These are phyloP conservation scores for Rhizopogon sp. DNA, from an alignment of 768 basidiomycete genomes.

Conservation along the genomic window DNA sequence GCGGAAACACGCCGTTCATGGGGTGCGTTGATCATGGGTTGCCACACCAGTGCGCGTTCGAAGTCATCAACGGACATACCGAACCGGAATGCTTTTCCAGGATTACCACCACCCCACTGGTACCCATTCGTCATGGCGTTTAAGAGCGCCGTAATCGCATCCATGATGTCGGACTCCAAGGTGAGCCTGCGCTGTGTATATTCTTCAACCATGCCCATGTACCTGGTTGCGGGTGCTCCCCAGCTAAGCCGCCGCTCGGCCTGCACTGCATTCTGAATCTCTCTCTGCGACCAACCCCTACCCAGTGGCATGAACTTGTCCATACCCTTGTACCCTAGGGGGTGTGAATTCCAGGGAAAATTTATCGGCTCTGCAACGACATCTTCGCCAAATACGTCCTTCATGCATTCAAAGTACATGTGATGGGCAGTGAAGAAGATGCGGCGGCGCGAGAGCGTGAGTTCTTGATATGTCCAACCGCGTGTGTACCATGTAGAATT, in stretches of 20 bases:
- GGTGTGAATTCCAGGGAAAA: background rate
- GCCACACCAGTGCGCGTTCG: conserved; percentile 17
- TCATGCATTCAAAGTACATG: conserved; percentile 15
- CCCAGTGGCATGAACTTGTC: too few species aligned
- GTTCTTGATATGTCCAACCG: conserved; percentile 21
- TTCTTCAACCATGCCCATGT: background rate
- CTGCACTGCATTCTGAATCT: too few species aligned
- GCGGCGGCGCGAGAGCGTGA: conserved; percentile 11
- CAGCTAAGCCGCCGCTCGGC: too few species aligned
- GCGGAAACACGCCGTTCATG: conserved; percentile 6
- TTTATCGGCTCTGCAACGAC: conserved; percentile 7
- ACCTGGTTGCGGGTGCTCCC: background rate
- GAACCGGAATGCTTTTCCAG: background rate
- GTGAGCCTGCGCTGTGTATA: background rate
- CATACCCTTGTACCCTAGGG: too few species aligned
- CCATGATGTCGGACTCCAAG: background rate
- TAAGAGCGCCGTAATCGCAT: background rate
- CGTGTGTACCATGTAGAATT: conserved; percentile 12
- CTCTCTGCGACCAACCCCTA: too few species aligned
- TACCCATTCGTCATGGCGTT: background rate
- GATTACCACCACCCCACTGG: background rate
- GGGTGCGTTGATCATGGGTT: conserved; percentile 8
- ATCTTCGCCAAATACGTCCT: conserved; percentile 18
- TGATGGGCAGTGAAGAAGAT: conserved; percentile 17
- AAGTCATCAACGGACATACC: conserved; percentile 3